These are phyloP conservation scores for Gloeopeniophorella convolvens DNA, from an alignment of 768 basidiomycete species.

Conservation along the genomic window DNA sequence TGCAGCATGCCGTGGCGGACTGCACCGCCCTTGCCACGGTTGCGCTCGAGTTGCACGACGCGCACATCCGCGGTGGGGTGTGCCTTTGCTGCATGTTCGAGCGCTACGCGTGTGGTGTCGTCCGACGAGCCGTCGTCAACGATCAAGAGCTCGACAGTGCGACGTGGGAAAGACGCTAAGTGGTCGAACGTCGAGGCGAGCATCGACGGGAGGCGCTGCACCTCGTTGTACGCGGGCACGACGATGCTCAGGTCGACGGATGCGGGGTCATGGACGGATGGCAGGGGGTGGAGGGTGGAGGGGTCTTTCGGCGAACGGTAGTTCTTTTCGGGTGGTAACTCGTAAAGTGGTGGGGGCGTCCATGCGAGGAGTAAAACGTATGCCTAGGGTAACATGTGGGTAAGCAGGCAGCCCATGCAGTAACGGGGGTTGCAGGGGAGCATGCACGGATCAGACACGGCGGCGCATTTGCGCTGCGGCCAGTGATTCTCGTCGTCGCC, in stretches of 20 bases:
- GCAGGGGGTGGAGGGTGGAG: conserved; percentile 46
- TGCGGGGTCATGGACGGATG: conserved; percentile 47
- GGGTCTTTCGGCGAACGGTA: conserved; percentile 57
- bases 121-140: conserved; percentile 89
- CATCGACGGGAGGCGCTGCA: conserved; percentile 78
- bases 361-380: conserved; percentile 67
- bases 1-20: conserved; percentile 89
- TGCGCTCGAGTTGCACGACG: conserved; percentile 70
- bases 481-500: conserved; percentile 57
- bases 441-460: conserved; percentile 29
- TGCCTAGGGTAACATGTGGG: conserved; percentile 36
- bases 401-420: not conserved
- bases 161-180: conserved; percentile 37
- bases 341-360: conserved; percentile 64
- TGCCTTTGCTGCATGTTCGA: conserved; percentile 50
- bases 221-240: conserved; percentile 91
- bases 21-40: conserved; percentile 90
- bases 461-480: conserved; percentile 40
- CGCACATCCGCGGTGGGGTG: conserved; percentile 58
- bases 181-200: conserved; percentile 67
- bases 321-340: conserved; percentile 58
- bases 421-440: not conserved
- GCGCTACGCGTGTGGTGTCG: conserved; percentile 57
- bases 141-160: conserved; percentile 75
- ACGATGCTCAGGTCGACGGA: conserved; percentile 72